phyloP scores from a whole-genome alignment of 2,329 filamentous ascomycete species.

The Ophiostoma himal-ulmi region DNA sequence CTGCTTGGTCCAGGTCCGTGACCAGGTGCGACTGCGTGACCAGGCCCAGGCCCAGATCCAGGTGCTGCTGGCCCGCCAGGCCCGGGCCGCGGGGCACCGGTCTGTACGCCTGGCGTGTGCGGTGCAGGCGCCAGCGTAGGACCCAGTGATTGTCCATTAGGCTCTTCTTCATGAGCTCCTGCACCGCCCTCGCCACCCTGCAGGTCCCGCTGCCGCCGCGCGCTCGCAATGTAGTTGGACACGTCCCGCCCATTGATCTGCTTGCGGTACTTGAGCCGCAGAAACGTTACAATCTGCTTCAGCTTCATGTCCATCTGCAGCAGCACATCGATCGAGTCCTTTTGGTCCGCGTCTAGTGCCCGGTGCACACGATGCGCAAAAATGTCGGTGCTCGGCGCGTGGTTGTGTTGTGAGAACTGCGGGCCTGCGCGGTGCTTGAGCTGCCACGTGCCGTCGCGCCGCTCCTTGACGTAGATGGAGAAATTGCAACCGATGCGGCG shows the following conservation, averaged over 20 bases:
- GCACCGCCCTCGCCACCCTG: background rate
- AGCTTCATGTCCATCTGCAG: constrained; percentile 22
- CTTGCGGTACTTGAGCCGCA: constrained; percentile 24
- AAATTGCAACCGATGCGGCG: constrained; percentile 23
- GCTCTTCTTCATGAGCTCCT: background rate
- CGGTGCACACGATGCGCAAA: constrained; percentile 23
- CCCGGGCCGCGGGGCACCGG: too few relatives aligned
- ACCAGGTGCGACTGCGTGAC: too few relatives aligned
- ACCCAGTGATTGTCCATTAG: background rate
- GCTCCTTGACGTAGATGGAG: constrained; percentile 21
- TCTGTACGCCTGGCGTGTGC: background rate
- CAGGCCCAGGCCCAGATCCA: too few relatives aligned
- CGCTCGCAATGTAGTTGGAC: constrained; percentile 23
- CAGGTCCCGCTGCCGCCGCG: constrained; percentile 10
- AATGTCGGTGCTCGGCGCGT: constrained; percentile 21
- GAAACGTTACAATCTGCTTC: constrained; percentile 22
- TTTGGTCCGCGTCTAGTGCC: constrained; percentile 22
- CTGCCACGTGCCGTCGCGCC: constrained; percentile 20
- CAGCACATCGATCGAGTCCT: constrained; percentile 21
- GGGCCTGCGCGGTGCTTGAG: constrained; percentile 20
- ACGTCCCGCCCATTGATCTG: constrained; percentile 21
- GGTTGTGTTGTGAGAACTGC: constrained; percentile 22
- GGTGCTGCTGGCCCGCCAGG: too few relatives aligned
- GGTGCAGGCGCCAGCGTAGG: background rate
- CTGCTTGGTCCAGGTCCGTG: background rate